Percentiles rank a stretch among this genome's conserved stretches.
Evolutionary conservation across 1,139 yeast genomes (phyloP).

Genomic region (Scheffersomyces illinoinensis): DNA sequence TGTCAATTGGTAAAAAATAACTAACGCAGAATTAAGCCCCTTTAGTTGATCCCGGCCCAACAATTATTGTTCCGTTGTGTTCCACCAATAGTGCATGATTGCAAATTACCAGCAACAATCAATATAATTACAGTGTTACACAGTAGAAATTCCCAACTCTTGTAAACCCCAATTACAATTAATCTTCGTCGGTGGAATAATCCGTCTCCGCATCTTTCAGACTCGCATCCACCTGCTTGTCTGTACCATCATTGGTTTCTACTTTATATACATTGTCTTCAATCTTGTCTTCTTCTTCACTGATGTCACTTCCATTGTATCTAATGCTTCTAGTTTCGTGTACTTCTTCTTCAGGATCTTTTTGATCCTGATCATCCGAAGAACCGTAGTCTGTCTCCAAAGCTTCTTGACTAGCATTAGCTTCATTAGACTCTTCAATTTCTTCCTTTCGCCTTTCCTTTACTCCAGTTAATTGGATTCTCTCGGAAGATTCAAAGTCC

Average conservation of each 20-base stretch:
- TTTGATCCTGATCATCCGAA: not conserved
- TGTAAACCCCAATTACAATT: not conserved
- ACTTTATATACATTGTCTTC: not conserved
- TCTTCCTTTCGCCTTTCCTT: not conserved
- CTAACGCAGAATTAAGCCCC: not conserved
- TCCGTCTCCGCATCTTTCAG: not conserved
- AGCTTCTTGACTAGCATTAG: not conserved
- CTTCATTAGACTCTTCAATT: not conserved
- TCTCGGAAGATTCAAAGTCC: not conserved
- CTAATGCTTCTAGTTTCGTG: slow-evolving; percentile 4
- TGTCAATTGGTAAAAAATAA: not conserved
- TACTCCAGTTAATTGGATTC: not conserved
- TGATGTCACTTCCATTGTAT: slow-evolving; percentile 4
- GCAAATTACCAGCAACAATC: not conserved
- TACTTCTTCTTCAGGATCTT: not conserved
- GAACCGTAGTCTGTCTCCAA: slow-evolving; percentile 1
- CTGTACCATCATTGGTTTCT: not conserved
- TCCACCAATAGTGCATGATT: not conserved
- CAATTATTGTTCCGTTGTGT: not conserved
- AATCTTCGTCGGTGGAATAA: not conserved
- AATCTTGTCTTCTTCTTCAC: not conserved
- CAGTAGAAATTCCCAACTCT: not conserved
- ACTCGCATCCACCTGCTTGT: not conserved
- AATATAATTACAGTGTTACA: not conserved
- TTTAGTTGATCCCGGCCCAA: not conserved